These are phyloP conservation scores for Talaromyces sp. DNA, from an alignment of 2,329 filamentous ascomycete species.

Conservation along the genomic window DNA sequence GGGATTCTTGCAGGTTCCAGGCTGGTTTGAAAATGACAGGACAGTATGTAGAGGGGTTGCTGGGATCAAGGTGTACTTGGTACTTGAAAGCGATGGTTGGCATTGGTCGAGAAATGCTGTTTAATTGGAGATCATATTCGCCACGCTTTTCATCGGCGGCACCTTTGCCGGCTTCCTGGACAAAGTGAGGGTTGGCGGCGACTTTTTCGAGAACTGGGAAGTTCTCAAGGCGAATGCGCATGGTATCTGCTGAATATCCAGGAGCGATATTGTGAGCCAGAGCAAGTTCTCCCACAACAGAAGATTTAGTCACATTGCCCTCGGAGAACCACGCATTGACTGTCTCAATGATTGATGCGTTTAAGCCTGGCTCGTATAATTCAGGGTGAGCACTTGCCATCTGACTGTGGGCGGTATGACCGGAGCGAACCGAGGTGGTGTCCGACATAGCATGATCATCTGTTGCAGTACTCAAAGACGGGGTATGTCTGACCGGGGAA, in stretches of 20 bases:
- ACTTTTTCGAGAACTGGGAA: conserved; percentile 88
- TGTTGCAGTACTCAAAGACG: conserved; percentile 57
- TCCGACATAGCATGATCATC: conserved; percentile 75
- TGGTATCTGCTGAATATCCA: conserved; percentile 45
- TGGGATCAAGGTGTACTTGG: conserved; percentile 72
- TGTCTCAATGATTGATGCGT: conserved; percentile 87
- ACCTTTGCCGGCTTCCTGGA: conserved; percentile 60
- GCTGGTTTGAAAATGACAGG: conserved; percentile 73
- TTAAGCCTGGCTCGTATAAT: conserved; percentile 75
- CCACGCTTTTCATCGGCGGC: conserved; percentile 65
- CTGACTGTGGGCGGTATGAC: conserved; percentile 72
- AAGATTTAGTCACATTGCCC: conserved; percentile 69
- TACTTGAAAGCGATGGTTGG: conserved; percentile 86
- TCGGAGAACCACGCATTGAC: conserved; percentile 83
- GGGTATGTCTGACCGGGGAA: conserved; percentile 44
- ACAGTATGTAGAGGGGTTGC: conserved; percentile 60
- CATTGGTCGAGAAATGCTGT: conserved; percentile 67
- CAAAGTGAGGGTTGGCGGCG: conserved; percentile 88
- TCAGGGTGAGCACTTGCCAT: conserved; percentile 79
- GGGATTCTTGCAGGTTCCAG: conserved; percentile 83
- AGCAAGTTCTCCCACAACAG: conserved; percentile 85
- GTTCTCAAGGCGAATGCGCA: conserved; percentile 82
- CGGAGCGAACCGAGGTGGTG: conserved; percentile 87
- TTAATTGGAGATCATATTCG: conserved; percentile 76
- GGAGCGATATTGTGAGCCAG: conserved; percentile 69